phyloP scores from a whole-genome alignment of 257 asterid genomes.

The Buddleja alternifolia region DNA sequence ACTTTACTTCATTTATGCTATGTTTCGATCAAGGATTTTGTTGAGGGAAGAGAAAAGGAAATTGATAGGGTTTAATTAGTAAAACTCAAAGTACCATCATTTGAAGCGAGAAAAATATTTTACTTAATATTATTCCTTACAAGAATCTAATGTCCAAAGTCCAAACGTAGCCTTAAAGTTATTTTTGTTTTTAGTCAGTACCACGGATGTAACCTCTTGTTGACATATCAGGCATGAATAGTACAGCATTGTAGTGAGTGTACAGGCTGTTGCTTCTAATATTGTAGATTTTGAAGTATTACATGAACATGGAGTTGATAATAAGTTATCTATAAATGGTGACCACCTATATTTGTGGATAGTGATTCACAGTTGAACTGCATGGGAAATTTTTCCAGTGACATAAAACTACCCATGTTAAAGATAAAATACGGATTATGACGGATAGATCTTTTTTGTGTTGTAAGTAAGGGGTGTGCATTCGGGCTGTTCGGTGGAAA shows the following conservation, averaged over 20 bases:
- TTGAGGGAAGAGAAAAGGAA: no score
- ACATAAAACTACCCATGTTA: no score
- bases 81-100: no score
- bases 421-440: not conserved
- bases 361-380: not conserved
- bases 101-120: no score
- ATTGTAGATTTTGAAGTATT: not conserved
- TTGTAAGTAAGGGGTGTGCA: no score
- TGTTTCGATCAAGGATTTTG: no score
- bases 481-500: no score
- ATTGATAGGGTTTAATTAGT: no score
- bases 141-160: no score
- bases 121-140: no score
- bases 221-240: slow-evolving; percentile 1
- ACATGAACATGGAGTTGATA: not conserved
- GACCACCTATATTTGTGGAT: not conserved
- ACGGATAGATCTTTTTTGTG: not conserved
- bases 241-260: slow-evolving; percentile 2
- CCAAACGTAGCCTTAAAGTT: no score
- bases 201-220: slow-evolving; percentile 10
- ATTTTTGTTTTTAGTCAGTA: slow-evolving; percentile 2
- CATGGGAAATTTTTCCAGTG: slow-evolving; percentile 8
- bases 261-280: not conserved
- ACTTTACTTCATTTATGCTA: slow-evolving; percentile 11
- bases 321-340: not conserved